These are phyloP conservation scores for Colletotrichum euphorbiae DNA, from an alignment of 2,329 filamentous ascomycete genomes.

Conservation along the genomic window DNA sequence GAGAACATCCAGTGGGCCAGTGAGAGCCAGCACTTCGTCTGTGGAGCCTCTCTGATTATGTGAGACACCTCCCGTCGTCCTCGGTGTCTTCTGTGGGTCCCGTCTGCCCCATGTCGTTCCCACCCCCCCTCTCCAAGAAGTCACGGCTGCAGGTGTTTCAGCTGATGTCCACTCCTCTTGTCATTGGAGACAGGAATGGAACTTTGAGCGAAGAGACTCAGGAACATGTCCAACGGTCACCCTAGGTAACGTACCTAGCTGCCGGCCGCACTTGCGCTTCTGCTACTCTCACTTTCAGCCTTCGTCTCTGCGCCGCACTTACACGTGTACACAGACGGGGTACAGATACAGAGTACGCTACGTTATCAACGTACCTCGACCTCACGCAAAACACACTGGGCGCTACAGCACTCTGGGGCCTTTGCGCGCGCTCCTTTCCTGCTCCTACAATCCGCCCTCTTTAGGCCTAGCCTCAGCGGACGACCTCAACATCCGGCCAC, in stretches of 20 bases:
- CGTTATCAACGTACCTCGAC: too few relatives aligned
- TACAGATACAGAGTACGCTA: too few relatives aligned
- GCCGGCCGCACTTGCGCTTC: constrained; percentile 7
- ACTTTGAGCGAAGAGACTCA: constrained; percentile 34
- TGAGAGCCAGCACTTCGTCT: too few relatives aligned
- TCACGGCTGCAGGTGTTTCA: constrained; percentile 35
- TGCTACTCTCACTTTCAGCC: not conserved
- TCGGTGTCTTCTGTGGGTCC: constrained; percentile 3
- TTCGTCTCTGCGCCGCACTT: not conserved
- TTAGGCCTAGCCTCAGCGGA: constrained; percentile 25
- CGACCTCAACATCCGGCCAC: constrained; percentile 32
- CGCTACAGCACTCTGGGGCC: not conserved
- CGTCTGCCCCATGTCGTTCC: not conserved
- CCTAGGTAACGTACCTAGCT: constrained; percentile 2
- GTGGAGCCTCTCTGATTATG: not conserved
- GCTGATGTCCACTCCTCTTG: constrained; percentile 40
- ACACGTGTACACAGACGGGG: too few relatives aligned
- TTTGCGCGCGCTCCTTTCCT: constrained; percentile 4
- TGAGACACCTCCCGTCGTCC: too few relatives aligned
- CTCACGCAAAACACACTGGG: not conserved
- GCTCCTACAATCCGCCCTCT: not conserved
- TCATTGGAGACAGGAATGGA: constrained; percentile 40
- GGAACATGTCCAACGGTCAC: constrained; percentile 37
- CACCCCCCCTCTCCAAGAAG: constrained; percentile 13
- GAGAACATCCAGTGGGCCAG: too few relatives aligned